These are phyloP conservation scores for Ophiosphaerella narmari DNA, from an alignment of 2,329 filamentous ascomycete genomes.

Conservation along the genomic window DNA sequence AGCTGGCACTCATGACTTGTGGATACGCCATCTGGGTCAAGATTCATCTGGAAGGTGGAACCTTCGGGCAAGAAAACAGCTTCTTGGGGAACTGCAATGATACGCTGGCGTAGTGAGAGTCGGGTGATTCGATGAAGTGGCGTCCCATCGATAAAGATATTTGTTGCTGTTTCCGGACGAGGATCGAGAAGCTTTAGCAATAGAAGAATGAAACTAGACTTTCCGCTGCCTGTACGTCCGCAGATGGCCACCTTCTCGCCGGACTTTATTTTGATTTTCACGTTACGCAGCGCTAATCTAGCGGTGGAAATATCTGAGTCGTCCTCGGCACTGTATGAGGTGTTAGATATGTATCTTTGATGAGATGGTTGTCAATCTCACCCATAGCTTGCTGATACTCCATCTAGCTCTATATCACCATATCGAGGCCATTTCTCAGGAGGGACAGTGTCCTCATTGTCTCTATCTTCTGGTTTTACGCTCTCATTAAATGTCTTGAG, in stretches of 20 bases:
- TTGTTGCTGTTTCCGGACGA: conserved; percentile 1
- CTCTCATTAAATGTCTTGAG: conserved; percentile 18
- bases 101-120: conserved; percentile 19
- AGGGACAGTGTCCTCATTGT: conserved; percentile 16
- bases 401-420: conserved; percentile 45
- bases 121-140: conserved; percentile 10
- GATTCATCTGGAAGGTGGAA: conserved; percentile 49
- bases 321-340: neutral
- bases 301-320: neutral
- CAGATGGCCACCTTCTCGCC: conserved; percentile 55
- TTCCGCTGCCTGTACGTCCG: conserved; percentile 55
- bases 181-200: conserved; percentile 17
- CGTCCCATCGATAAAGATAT: conserved; percentile 9
- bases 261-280: conserved; percentile 50
- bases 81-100: conserved; percentile 56
- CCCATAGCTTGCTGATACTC: conserved; percentile 33
- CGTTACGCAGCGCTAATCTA: conserved; percentile 12
- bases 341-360: too few relatives aligned
- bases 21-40: conserved; percentile 46
- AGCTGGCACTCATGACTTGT: conserved; percentile 41
- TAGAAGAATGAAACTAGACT: conserved; percentile 10
- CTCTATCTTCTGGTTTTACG: conserved; percentile 14
- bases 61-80: conserved; percentile 51
- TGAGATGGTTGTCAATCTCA: conserved; percentile 14
- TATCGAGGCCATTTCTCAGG: conserved; percentile 22